phyloP scores from a whole-genome alignment of 108 stramenopile genomes.

The Pseudonitzschia pungens region DNA sequence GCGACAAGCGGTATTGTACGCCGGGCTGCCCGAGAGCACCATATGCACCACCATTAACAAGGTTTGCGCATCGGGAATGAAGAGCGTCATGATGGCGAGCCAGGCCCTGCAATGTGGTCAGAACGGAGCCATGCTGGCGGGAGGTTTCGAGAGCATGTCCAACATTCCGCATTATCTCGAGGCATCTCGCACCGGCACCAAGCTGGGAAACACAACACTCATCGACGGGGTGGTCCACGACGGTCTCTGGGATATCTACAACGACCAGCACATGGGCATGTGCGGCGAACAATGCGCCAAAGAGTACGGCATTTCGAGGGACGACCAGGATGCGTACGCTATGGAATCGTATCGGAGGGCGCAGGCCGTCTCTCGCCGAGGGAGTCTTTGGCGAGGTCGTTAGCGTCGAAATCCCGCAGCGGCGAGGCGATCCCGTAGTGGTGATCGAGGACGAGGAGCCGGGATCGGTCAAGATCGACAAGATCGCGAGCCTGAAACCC shows the following conservation, averaged over 20 bases:
- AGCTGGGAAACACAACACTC: slow-evolving; percentile 69
- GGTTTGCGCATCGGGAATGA: slow-evolving; percentile 98
- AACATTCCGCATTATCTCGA: slow-evolving; percentile 94
- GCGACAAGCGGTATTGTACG: slow-evolving; percentile 70
- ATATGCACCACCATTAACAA: slow-evolving; percentile 89
- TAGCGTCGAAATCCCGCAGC: slow-evolving; percentile 63
- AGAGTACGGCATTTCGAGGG: slow-evolving; percentile 76
- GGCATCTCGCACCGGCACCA: slow-evolving; percentile 60
- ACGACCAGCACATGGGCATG: slow-evolving; percentile 96
- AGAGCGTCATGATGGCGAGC: slow-evolving; percentile 78
- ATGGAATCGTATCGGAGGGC: slow-evolving; percentile 83
- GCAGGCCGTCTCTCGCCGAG: slow-evolving; percentile 55
- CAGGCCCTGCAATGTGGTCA: slow-evolving; percentile 61
- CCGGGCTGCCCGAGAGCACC: slow-evolving; percentile 55
- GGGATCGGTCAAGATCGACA: slow-evolving; percentile 64
- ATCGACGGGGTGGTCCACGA: slow-evolving; percentile 90
- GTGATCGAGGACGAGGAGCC: slow-evolving; percentile 88
- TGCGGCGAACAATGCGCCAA: slow-evolving; percentile 93
- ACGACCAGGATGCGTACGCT: slow-evolving; percentile 94
- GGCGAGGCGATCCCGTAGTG: slow-evolving; percentile 57
- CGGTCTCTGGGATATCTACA: slow-evolving; percentile 95
- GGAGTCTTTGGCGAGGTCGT: slow-evolving; percentile 84
- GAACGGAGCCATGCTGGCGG: slow-evolving; percentile 63
- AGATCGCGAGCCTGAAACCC: slow-evolving; percentile 65
- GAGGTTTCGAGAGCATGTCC: slow-evolving; percentile 97